A percentile compares a stretch with the other conserved stretches of the same genome.
phyloP scores from a whole-genome alignment of 305 asterid genomes.

The Striga hermonthica region DNA sequence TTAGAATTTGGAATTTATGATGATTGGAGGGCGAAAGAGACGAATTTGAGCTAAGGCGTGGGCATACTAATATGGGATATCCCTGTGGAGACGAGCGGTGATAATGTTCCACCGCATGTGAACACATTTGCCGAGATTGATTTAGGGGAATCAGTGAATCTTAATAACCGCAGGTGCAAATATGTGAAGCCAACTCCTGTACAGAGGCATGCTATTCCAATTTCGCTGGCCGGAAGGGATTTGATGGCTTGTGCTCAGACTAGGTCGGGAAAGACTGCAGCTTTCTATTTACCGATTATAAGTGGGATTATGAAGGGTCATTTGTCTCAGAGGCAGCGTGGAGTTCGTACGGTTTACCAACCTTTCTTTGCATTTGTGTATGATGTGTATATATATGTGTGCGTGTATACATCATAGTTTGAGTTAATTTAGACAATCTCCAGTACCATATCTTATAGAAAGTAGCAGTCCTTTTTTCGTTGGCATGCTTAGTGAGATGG shows the following conservation, averaged over 20 bases:
- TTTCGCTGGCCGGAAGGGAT: slow-evolving; percentile 76
- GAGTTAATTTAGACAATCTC: background rate
- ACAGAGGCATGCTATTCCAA: slow-evolving; percentile 84
- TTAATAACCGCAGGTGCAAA: slow-evolving; percentile 86
- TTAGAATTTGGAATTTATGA: too few relatives aligned
- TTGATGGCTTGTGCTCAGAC: slow-evolving; percentile 99
- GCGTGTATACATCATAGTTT: too few relatives aligned
- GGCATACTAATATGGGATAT: too few relatives aligned
- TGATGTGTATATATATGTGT: too few relatives aligned
- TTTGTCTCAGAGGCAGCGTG: too few relatives aligned
- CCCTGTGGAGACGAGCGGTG: slow-evolving; percentile 86
- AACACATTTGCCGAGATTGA: slow-evolving; percentile 88
- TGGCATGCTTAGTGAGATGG: slow-evolving; percentile 6
- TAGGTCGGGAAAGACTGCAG: slow-evolving; percentile 95
- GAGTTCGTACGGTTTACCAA: too few relatives aligned
- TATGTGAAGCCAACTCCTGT: slow-evolving; percentile 96
- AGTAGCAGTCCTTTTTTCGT: background rate
- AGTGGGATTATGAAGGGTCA: slow-evolving; percentile 75
- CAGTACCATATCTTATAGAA: background rate
- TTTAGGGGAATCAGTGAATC: slow-evolving; percentile 81
- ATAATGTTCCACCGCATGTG: slow-evolving; percentile 83
- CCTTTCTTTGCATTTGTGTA: too few relatives aligned
- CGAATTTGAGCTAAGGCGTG: too few relatives aligned
- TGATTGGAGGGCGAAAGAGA: too few relatives aligned
- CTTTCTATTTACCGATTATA: slow-evolving; percentile 88